Base-by-base conservation (phyloP, 1,139 yeast genomes). In the Arxiozyma heterogenica region DNA sequence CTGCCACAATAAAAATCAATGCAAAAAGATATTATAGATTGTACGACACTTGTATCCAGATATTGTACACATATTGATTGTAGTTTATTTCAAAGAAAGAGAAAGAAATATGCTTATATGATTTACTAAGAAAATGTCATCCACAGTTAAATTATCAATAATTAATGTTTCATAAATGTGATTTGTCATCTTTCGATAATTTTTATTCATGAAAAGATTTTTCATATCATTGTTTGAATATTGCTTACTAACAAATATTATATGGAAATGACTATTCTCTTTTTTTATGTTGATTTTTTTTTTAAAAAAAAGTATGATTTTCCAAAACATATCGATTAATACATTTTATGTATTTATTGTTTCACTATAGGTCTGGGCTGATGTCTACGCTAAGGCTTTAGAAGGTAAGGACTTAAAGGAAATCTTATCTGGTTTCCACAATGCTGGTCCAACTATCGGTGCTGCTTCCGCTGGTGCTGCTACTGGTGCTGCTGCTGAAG, bases 351-450 rank as follows among this genome's bases (percentile, higher is more conserved):
- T 38, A 20, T 8, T 34, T 22, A 4, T 21, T 2, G 22, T 18
- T 43, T 48, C 44, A 27, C 22, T 38, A 61, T 64, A 77, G 78
- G 81, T 88, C 80, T 91, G 98, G 97, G 88, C 96, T 73, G 90
- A 88, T 71, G 83, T 87, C 71, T 93, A 80, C 81, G 94, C 98
- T 72, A 86, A 88, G 82, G 98, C 98, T 74, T 83, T 93, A 72
- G 95, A 86, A 77, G 97, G 97, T 75, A 87, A 88, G 82, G 83
- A 91, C 83, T 79, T 93, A 75, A 91, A 91, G 84, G 91, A 87
- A 72, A 80, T 89, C 74, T 81, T 88, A 74, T 81, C 83, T 77
- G 84, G 88, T 73, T 81, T 88, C 77, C 83, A 88, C 70, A 75
- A 81, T 64, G 83, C 81, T 68, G 82, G 85, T 68, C 77, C 86